These are phyloP conservation scores for Cinchona pubescens DNA, from an alignment of 257 asterid species.

Conservation along the genomic window DNA sequence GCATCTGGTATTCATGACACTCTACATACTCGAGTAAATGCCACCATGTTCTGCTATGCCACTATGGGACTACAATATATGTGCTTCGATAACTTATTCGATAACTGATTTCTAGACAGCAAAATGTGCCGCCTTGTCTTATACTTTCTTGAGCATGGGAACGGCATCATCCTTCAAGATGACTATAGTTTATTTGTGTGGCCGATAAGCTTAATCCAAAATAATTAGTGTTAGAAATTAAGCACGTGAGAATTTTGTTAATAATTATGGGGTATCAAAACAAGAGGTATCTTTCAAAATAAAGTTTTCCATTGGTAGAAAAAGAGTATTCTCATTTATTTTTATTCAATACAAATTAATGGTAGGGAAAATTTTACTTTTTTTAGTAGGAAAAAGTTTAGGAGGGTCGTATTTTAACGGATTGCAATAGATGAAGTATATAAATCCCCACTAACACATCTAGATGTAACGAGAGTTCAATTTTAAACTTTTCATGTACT, in stretches of 20 bases:
- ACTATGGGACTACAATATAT: too few relatives aligned
- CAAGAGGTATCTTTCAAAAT: neutral
- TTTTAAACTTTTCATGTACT: too few relatives aligned
- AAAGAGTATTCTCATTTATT: too few relatives aligned
- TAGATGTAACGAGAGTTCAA: too few relatives aligned
- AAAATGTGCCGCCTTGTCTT: neutral
- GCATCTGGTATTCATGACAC: neutral
- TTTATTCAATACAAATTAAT: too few relatives aligned
- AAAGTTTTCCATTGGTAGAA: neutral
- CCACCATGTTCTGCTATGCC: neutral
- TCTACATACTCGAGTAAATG: neutral
- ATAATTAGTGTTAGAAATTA: neutral
- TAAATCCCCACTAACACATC: too few relatives aligned
- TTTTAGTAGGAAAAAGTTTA: too few relatives aligned
- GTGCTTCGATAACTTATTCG: too few relatives aligned
- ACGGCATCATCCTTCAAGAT: neutral
- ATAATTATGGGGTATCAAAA: neutral
- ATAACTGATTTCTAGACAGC: neutral
- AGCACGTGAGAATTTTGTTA: neutral
- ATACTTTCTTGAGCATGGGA: too few relatives aligned
- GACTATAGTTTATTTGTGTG: neutral
- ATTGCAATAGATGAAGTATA: too few relatives aligned
- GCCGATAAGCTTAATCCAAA: neutral
- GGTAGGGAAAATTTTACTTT: too few relatives aligned
- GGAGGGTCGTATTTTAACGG: too few relatives aligned